Base-by-base conservation (phyloP, 129 eudicot species). In the Chrysanthemum seticuspe region DNA sequence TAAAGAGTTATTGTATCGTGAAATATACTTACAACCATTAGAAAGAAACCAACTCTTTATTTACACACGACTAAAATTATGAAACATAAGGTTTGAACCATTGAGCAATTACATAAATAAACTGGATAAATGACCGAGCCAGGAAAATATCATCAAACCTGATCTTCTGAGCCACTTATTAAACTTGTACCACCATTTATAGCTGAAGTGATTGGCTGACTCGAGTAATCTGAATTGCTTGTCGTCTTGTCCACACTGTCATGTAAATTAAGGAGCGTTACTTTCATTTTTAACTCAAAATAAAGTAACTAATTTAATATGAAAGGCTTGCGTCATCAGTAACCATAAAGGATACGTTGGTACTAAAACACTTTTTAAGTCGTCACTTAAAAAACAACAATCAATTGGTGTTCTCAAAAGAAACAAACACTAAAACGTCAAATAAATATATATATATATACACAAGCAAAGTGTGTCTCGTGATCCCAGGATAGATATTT, bases 81-180 rank as follows among this genome's bases (percentile, higher is more conserved):
- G 16, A 52, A 52, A 52, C 14, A 52, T 11, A 52, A 68, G 8
- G 47, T 1, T 27, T 31, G 47, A 70, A 70, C 74, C 13, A 53
- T 52, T 15, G 16, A 29, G 44, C 54, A 69, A 27, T 55, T 9
- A 14, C 50, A 69, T 53, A 62, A 70, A 53, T 48, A 53, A 70
- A 53, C 31, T 70, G 40, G 23, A 49, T 50, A 23, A 68, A 50
- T 68, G 73, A 68, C 60, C 3, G 45, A 50, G 52, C 27, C 7
- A 49, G 3, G 59, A 13, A 66, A 49, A 6, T 21, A 67, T 67
- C 16, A 6, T 21, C 45, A 68, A 51, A 70, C 74, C 74, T n/a
- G 29, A 31, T 70, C 12, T 70, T 16, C 31, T 25, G 61, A 51
- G 3, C 50, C 49, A 50, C n/a, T 61, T n/a, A 9, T 18, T 5